phyloP scores from a whole-genome alignment of 2,329 filamentous ascomycete genomes.

The Alternaria tenuissima region DNA sequence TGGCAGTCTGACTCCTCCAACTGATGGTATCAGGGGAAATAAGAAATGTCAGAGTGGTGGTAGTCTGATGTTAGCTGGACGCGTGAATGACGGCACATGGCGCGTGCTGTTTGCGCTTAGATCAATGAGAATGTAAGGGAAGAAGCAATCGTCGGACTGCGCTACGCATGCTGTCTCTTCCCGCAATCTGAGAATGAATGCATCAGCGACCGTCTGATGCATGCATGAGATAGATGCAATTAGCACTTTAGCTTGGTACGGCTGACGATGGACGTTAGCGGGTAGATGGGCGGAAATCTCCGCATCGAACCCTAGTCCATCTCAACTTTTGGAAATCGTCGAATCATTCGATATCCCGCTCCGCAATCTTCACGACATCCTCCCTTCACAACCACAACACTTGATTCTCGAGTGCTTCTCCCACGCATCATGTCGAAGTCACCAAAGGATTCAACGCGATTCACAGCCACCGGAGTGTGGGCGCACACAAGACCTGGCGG shows the following conservation, averaged over 20 bases:
- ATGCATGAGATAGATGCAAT: neutral
- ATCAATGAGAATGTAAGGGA: conserved; percentile 16
- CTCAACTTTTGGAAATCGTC: conserved; percentile 44
- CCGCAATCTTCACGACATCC: conserved; percentile 23
- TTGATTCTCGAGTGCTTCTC: conserved; percentile 6
- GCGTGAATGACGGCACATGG: conserved; percentile 17
- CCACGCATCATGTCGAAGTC: conserved; percentile 65
- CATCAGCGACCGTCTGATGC: neutral
- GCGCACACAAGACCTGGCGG: conserved; percentile 68
- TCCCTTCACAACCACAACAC: conserved; percentile 21
- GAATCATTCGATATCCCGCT: conserved; percentile 41
- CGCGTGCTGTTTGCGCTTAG: conserved; percentile 16
- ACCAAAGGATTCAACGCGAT: conserved; percentile 81
- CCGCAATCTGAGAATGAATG: neutral
- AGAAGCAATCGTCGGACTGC: conserved; percentile 2
- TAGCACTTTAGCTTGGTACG: conserved; percentile 1
- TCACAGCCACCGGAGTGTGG: conserved; percentile 74
- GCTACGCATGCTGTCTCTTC: neutral
- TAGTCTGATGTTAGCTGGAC: neutral
- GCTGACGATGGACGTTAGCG: conserved; percentile 19
- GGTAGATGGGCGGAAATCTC: conserved; percentile 35
- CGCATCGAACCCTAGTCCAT: conserved; percentile 36
- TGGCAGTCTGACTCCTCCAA: neutral
- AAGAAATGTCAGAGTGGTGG: neutral
- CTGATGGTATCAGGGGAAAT: neutral